These are phyloP conservation scores for Leavenworthia alabamica DNA, from an alignment of 345 rosid species.

Conservation along the genomic window DNA sequence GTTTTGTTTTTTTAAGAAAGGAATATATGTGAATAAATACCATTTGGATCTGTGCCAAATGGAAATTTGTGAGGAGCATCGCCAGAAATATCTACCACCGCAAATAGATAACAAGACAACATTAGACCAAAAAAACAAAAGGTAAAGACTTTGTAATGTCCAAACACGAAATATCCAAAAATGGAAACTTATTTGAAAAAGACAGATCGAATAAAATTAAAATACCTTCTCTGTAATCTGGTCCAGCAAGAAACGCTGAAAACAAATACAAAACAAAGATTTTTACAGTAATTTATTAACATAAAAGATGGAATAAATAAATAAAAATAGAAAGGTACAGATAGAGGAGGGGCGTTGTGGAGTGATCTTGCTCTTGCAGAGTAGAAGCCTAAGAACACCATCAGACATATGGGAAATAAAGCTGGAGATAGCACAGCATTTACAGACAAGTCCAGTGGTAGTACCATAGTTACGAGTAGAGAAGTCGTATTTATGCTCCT, in stretches of 20 bases:
- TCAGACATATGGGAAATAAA: constrained; percentile 6
- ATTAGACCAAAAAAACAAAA: not conserved
- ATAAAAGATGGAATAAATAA: too few species aligned
- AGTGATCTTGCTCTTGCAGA: not conserved
- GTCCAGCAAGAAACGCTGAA: not conserved
- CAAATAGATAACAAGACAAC: not conserved
- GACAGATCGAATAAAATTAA: not conserved
- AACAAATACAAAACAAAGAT: too few species aligned
- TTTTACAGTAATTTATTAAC: too few species aligned
- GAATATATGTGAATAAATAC: not conserved
- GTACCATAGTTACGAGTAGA: constrained; percentile 8
- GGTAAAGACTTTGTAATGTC: not conserved
- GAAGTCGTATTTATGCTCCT: constrained; percentile 3
- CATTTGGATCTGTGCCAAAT: not conserved
- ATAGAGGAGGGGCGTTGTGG: not conserved
- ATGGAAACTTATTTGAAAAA: not conserved
- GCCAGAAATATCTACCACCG: not conserved
- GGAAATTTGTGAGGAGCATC: not conserved
- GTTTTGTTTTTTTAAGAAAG: not conserved
- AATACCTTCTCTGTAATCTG: not conserved
- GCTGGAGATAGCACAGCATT: constrained; percentile 14
- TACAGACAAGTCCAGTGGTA: not conserved
- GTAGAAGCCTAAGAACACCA: constrained; percentile 20
- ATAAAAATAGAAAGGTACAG: not conserved
- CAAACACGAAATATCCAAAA: not conserved